These are phyloP conservation scores for Citrus medica DNA, from an alignment of 345 rosid genomes.

Conservation along the genomic window DNA sequence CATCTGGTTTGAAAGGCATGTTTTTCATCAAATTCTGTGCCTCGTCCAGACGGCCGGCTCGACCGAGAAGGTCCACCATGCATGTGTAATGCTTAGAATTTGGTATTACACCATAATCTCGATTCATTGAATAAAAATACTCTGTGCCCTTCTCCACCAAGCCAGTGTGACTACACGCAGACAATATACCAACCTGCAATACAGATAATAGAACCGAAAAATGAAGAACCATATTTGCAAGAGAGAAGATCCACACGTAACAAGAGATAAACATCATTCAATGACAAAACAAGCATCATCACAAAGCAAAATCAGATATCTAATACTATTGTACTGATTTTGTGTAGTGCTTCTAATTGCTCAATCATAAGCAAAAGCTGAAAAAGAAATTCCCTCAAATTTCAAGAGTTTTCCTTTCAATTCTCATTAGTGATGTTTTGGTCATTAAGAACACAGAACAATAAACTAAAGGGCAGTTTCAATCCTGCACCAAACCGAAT, in stretches of 20 bases:
- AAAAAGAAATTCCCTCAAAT: background rate
- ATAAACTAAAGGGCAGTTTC: background rate
- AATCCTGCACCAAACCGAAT: background rate
- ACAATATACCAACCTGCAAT: conserved; percentile 39
- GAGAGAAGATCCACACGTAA: background rate
- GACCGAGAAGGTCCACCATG: conserved; percentile 76
- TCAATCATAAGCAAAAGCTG: background rate
- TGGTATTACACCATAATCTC: conserved; percentile 47
- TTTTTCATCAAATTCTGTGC: conserved; percentile 48
- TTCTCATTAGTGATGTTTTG: background rate
- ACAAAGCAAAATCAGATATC: background rate
- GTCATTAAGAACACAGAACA: background rate
- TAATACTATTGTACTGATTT: background rate
- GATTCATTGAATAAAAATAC: conserved; percentile 51
- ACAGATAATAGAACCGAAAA: background rate
- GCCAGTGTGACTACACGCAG: conserved; percentile 74
- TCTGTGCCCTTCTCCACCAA: conserved; percentile 50
- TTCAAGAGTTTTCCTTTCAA: background rate
- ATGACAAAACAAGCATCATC: background rate
- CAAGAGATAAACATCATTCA: background rate
- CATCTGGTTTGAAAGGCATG: conserved; percentile 72
- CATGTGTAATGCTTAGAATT: conserved; percentile 64
- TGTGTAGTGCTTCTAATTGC: background rate
- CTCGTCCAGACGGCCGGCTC: conserved; percentile 64
- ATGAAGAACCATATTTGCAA: background rate